Evolutionary conservation across 2,329 filamentous ascomycete species (phyloP), one percentile per base, ranked within the genome.

Genomic region (Ophiostoma himal-ulmi): DNA sequence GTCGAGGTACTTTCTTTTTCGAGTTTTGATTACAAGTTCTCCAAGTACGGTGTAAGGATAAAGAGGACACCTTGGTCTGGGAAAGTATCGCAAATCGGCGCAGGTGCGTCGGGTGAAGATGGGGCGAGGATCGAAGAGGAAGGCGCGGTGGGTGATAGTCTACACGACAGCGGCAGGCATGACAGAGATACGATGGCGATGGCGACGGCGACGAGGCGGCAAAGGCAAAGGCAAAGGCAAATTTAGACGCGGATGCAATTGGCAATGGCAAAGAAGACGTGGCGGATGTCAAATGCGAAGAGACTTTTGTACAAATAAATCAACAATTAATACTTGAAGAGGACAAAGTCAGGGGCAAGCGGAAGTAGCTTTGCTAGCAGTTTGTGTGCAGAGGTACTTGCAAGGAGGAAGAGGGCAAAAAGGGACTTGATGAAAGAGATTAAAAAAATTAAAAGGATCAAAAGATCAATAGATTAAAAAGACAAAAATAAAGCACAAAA

Each of bases 41-140:
- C 30, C 30, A 30, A 3, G 30, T 30, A 30, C 30, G 30, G 4
- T 30, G n/a, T 30, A 30, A 30, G 30, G 30, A 30, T 30, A 30
- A 30, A 30, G 30, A 30, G 30, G 30, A 30, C 44, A 17, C 17
- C 44, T 17, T 17, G 14, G 44, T 52, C 44, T 52, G 44, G 44
- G 44, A 17, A 20, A 52, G 17, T 44, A 17, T 39, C 30, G 57
- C 36, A 65, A 65, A 44, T 17, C 14, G 13, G 26, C 17, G 11
- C 6, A 62, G 39, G 14, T 17, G 39, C n/a, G 65, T 48, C 65
- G 65, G 65, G 39, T 20, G 39, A 67, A 67, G 65, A 67, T 48
- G 65, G 65, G 41, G 39, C 65, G 65, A 67, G 8, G 30, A 30
- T 30, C 2, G 30, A 41, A 10, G 11, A 41, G 52, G n/a, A n/a